Conservation (phyloP, 1,139 yeast species). For the Hemisphaericaspora xylofermentans region DNA sequence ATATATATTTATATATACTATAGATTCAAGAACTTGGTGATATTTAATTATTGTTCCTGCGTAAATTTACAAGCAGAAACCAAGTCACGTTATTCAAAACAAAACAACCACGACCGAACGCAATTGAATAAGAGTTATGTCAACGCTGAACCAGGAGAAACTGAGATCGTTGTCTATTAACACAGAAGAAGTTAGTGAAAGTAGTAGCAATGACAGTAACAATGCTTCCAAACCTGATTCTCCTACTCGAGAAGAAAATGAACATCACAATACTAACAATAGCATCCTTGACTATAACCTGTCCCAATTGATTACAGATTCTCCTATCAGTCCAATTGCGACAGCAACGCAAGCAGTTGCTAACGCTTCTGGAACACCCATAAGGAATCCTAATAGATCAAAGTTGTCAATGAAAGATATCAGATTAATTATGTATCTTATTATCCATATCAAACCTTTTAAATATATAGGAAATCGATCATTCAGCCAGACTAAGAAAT, state of each 20-base stretch:
- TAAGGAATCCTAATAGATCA: conserved; percentile 19
- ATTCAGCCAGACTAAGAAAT: conserved; percentile 34
- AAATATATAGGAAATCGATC: conserved; percentile 38
- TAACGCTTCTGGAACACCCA: neutral
- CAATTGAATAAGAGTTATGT: too few relatives aligned
- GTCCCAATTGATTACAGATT: conserved; percentile 1
- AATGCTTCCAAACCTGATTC: neutral
- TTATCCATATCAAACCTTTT: conserved; percentile 35
- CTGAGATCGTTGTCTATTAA: neutral
- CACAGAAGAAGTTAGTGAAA: neutral
- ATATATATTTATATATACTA: too few relatives aligned
- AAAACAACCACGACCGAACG: too few relatives aligned
- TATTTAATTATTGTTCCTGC: too few relatives aligned
- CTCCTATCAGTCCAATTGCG: neutral
- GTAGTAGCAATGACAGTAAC: conserved; percentile 1
- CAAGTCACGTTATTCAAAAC: too few relatives aligned
- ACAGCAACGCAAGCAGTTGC: conserved; percentile 4
- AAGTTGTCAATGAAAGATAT: conserved; percentile 32
- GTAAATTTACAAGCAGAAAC: too few relatives aligned
- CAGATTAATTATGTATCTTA: conserved; percentile 30
- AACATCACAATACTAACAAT: neutral
- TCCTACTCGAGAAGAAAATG: neutral
- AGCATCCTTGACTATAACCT: neutral
- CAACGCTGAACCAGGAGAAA: neutral
- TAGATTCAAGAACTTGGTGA: too few relatives aligned